Conservation (phyloP, 1,139 yeast species). For the Geotrichum phurueaensis region DNA sequence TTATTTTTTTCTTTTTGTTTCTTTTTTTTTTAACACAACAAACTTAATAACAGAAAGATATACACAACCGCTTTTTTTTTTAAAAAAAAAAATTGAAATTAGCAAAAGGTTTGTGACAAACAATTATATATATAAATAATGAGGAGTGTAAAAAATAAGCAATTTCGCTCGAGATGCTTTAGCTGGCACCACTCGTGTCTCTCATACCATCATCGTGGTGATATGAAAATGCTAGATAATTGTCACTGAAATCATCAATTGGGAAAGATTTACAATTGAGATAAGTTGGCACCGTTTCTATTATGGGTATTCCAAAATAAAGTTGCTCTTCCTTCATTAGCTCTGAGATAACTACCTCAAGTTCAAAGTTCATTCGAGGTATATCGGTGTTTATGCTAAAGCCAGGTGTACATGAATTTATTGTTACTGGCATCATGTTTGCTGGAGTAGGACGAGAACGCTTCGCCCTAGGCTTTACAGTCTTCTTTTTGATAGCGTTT, state of each 20-base stretch:
- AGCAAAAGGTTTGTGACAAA: too few species aligned
- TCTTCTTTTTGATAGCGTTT: not conserved
- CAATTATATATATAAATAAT: not conserved
- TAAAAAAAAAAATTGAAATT: too few species aligned
- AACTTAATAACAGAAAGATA: too few species aligned
- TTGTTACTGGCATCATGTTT: not conserved
- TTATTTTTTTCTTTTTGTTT: too few species aligned
- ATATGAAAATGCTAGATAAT: not conserved
- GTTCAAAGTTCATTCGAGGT: not conserved
- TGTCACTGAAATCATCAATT: not conserved
- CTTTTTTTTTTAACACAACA: not conserved
- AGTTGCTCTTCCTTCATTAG: not conserved
- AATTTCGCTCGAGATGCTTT: not conserved
- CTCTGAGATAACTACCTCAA: not conserved
- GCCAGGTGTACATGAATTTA: not conserved
- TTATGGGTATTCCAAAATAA: not conserved
- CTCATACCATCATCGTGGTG: not conserved
- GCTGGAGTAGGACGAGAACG: not conserved
- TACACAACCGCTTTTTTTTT: not conserved
- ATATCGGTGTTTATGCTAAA: not conserved
- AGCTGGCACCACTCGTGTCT: too few species aligned
- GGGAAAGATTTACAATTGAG: not conserved
- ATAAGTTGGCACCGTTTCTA: not conserved
- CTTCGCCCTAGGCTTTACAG: not conserved
- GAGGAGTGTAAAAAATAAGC: not conserved